These are phyloP conservation scores for Mediolabrus comicus DNA, from an alignment of 108 stramenopile species.

Conservation along the genomic window DNA sequence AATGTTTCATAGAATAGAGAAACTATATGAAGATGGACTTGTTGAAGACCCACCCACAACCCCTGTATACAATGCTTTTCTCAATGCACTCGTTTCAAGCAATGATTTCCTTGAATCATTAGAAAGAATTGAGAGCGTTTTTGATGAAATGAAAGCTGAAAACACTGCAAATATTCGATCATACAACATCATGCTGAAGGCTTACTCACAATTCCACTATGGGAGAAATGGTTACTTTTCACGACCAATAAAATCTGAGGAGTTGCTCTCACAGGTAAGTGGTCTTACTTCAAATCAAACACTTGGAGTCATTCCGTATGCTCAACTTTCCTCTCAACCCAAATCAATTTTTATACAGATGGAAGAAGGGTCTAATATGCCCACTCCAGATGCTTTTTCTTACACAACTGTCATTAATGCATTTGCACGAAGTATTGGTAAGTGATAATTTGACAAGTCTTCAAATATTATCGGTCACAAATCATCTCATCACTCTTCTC, in stretches of 20 bases:
- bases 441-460: neutral
- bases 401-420: slow-evolving; percentile 17
- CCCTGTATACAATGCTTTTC: slow-evolving; percentile 24
- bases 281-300: neutral
- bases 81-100: slow-evolving; percentile 15
- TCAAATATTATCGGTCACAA: too few species aligned
- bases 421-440: slow-evolving; percentile 15
- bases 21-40: slow-evolving; percentile 7
- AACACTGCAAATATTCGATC: slow-evolving; percentile 17
- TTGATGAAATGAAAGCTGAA: slow-evolving; percentile 12
- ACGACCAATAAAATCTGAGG: neutral
- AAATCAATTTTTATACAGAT: neutral
- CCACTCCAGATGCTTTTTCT: slow-evolving; percentile 9
- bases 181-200: slow-evolving; percentile 28
- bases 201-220: slow-evolving; percentile 3
- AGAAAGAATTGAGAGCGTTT: slow-evolving; percentile 6
- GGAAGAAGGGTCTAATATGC: neutral
- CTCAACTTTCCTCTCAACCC: neutral
- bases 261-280: neutral
- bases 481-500: too few species aligned
- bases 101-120: neutral
- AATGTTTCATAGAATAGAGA: slow-evolving; percentile 20
- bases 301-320: neutral
- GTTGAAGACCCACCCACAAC: slow-evolving; percentile 16
- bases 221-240: slow-evolving; percentile 5